These are phyloP conservation scores for Mucor saturninus DNA, from an alignment of 371 early-diverging fungal genomes.

Conservation along the genomic window DNA sequence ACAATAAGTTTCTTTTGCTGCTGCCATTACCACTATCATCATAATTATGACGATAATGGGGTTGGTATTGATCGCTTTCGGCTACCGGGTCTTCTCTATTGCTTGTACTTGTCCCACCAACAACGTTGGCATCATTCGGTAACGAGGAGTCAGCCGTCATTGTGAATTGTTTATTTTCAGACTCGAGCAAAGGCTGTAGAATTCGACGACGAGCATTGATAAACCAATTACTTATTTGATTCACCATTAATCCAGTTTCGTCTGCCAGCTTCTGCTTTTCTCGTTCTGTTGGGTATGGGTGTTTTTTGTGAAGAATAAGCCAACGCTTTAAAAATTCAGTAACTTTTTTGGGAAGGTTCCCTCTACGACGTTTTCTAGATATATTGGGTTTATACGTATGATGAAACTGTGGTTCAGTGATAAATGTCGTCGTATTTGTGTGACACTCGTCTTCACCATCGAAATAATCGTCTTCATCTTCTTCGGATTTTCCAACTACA, in stretches of 20 bases:
- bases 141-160: neutral
- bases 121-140: neutral
- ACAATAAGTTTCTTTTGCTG: neutral
- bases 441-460: neutral
- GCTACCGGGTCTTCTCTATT: neutral
- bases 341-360: slow-evolving; percentile 68
- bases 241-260: slow-evolving; percentile 69
- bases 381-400: slow-evolving; percentile 15
- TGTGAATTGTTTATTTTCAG: slow-evolving; percentile 8
- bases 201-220: slow-evolving; percentile 85
- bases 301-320: slow-evolving; percentile 76
- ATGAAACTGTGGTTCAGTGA: slow-evolving; percentile 21
- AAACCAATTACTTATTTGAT: slow-evolving; percentile 91
- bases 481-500: neutral
- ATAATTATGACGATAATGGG: neutral
- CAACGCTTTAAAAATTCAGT: slow-evolving; percentile 72
- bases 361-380: slow-evolving; percentile 50
- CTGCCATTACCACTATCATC: neutral
- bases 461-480: neutral
- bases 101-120: neutral
- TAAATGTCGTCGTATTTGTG: slow-evolving; percentile 10
- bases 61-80: neutral
- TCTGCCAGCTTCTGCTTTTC: slow-evolving; percentile 72
- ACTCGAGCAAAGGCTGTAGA: slow-evolving; percentile 55
- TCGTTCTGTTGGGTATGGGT: slow-evolving; percentile 85